phyloP scores from a whole-genome alignment of 2,329 filamentous ascomycete species.

The Epichloe typhina region DNA sequence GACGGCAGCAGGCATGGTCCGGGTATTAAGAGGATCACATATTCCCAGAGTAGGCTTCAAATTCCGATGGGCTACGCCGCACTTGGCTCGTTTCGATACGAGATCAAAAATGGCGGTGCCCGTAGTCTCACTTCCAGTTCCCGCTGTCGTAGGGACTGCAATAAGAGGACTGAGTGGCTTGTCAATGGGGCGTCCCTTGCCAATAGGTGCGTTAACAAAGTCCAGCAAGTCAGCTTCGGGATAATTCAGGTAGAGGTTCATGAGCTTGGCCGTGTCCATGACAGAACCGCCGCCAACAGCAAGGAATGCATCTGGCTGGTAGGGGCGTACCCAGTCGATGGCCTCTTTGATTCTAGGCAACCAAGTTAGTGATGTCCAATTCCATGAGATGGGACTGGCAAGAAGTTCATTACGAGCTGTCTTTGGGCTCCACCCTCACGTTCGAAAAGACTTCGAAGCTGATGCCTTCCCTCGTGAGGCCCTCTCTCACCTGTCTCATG shows the following conservation, averaged over 20 bases:
- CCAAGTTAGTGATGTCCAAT: not conserved
- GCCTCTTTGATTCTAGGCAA: conserved; percentile 63
- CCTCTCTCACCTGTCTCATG: conserved; percentile 80
- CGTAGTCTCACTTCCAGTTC: conserved; percentile 85
- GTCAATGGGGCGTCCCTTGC: conserved; percentile 67
- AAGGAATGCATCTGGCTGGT: conserved; percentile 75
- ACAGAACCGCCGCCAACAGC: conserved; percentile 85
- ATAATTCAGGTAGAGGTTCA: conserved; percentile 90
- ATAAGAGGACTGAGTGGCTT: conserved; percentile 63
- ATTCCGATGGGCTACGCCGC: conserved; percentile 87
- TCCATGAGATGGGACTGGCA: conserved; percentile 16
- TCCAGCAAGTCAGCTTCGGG: conserved; percentile 90
- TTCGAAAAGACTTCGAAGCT: conserved; percentile 70
- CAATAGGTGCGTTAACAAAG: conserved; percentile 92
- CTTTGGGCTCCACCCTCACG: conserved; percentile 82
- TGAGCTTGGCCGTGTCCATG: conserved; percentile 95
- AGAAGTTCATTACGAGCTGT: conserved; percentile 55
- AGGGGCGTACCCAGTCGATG: conserved; percentile 72
- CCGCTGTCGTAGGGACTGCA: conserved; percentile 71
- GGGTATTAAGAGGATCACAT: conserved; percentile 73
- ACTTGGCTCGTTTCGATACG: conserved; percentile 80
- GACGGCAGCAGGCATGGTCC: conserved; percentile 89
- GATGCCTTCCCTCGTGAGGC: conserved; percentile 64
- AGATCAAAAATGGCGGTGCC: conserved; percentile 97
- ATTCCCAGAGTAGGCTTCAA: conserved; percentile 92